A percentile compares a stretch with the other conserved stretches of the same genome.
These are phyloP conservation scores for Cyclotella kingstonii DNA, from an alignment of 108 stramenopile species.

Conservation along the genomic window DNA sequence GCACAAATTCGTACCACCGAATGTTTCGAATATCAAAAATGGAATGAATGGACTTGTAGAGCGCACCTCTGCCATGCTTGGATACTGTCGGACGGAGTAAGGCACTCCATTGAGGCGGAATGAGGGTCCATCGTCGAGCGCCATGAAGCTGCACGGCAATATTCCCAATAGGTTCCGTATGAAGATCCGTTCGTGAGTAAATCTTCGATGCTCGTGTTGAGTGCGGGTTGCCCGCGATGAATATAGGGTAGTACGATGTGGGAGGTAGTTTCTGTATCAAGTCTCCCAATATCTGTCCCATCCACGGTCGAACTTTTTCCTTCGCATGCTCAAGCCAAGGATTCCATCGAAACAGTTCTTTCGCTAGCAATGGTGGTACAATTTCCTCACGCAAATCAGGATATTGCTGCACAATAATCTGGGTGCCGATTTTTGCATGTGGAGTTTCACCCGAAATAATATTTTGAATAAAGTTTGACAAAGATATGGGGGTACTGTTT, in stretches of 20 bases:
- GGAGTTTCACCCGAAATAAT: constrained; percentile 44
- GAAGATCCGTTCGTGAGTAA: constrained; percentile 63
- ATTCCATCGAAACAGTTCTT: constrained; percentile 64
- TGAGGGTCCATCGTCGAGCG: constrained; percentile 66
- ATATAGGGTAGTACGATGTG: constrained; percentile 66
- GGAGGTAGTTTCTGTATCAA: constrained; percentile 36
- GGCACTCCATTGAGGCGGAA: constrained; percentile 54
- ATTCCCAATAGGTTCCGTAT: constrained; percentile 85
- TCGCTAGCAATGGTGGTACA: constrained; percentile 47
- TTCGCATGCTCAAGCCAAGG: constrained; percentile 43
- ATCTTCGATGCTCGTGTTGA: neutral
- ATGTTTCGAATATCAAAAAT: neutral
- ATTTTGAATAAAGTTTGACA: constrained; percentile 44
- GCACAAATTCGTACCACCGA: neutral
- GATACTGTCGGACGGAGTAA: constrained; percentile 58
- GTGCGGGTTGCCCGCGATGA: constrained; percentile 47
- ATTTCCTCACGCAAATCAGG: constrained; percentile 60
- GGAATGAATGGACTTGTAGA: no score
- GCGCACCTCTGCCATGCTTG: constrained; percentile 67
- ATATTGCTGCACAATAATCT: constrained; percentile 53
- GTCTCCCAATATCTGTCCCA: constrained; percentile 2
- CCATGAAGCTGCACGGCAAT: constrained; percentile 78
- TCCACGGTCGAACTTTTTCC: neutral
- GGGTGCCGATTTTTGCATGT: constrained; percentile 77
- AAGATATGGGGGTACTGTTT: constrained; percentile 37